These are phyloP conservation scores for Nigrograna mackinnonii DNA, from an alignment of 2,329 filamentous ascomycete species.

Conservation along the genomic window DNA sequence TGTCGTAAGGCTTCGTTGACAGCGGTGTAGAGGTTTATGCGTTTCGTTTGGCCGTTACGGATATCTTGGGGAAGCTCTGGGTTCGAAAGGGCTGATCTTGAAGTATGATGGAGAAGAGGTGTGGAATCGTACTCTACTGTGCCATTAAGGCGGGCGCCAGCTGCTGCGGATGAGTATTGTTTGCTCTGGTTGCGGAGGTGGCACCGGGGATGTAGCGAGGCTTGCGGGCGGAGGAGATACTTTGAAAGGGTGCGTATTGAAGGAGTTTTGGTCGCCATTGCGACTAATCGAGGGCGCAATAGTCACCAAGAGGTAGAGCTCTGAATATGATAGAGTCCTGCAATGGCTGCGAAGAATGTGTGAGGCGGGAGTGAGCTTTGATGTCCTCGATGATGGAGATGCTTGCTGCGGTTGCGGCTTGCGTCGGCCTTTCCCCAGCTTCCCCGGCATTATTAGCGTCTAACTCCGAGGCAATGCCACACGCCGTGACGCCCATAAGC, in stretches of 20 bases:
- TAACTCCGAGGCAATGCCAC: slow-evolving; percentile 1
- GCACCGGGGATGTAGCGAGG: slow-evolving; percentile 25
- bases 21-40: slow-evolving; percentile 91
- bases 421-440: background rate
- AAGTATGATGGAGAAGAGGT: slow-evolving; percentile 77
- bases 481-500: too few relatives aligned
- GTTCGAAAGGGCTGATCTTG: slow-evolving; percentile 71
- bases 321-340: background rate
- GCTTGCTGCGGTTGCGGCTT: background rate
- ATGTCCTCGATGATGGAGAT: background rate
- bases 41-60: slow-evolving; percentile 72
- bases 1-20: slow-evolving; percentile 88
- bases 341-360: background rate
- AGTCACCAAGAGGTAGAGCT: background rate
- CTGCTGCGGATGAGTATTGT: slow-evolving; percentile 53
- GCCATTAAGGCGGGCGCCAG: slow-evolving; percentile 72
- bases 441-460: background rate
- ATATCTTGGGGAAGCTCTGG: slow-evolving; percentile 70
- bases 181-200: slow-evolving; percentile 21
- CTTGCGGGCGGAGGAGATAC: slow-evolving; percentile 30
- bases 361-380: background rate
- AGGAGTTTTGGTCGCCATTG: slow-evolving; percentile 32
- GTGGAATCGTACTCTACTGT: slow-evolving; percentile 86
- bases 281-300: slow-evolving; percentile 1
- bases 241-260: slow-evolving; percentile 35